A percentile compares a stretch with the other conserved stretches of the same genome.
Evolutionary conservation across 2,329 filamentous ascomycete species (phyloP).

Genomic region (Zymoseptoria crescenta): DNA sequence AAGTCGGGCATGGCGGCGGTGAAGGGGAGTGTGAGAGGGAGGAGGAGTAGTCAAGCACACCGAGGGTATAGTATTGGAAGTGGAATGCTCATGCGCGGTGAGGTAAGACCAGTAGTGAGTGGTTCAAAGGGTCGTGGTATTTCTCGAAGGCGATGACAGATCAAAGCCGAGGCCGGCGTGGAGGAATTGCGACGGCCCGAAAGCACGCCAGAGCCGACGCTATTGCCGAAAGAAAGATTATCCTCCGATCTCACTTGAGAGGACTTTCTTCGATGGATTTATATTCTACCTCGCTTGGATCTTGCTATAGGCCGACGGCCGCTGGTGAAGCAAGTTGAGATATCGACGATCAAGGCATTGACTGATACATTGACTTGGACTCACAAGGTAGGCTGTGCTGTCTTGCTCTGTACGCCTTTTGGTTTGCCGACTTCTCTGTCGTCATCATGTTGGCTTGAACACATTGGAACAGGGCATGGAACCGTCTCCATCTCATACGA

Average conservation of each 20-base stretch:
- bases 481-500: neutral
- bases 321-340: too few relatives aligned
- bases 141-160: neutral
- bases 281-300: too few relatives aligned
- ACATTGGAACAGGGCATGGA: too few relatives aligned
- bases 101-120: neutral
- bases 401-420: too few relatives aligned
- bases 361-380: too few relatives aligned
- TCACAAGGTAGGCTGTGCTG: too few relatives aligned
- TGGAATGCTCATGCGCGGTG: neutral
- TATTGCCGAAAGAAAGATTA: neutral
- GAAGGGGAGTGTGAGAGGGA: neutral
- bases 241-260: neutral
- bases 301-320: too few relatives aligned
- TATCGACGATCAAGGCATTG: too few relatives aligned
- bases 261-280: too few relatives aligned
- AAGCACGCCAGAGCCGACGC: neutral
- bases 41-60: neutral
- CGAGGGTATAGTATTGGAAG: neutral
- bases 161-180: neutral
- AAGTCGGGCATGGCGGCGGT: conserved; percentile 43
- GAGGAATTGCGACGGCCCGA: neutral
- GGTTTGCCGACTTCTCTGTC: neutral
- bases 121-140: neutral
- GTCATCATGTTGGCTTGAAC: neutral